These are phyloP conservation scores for Naematelia aurantialba DNA, from an alignment of 768 basidiomycete genomes.

Conservation along the genomic window DNA sequence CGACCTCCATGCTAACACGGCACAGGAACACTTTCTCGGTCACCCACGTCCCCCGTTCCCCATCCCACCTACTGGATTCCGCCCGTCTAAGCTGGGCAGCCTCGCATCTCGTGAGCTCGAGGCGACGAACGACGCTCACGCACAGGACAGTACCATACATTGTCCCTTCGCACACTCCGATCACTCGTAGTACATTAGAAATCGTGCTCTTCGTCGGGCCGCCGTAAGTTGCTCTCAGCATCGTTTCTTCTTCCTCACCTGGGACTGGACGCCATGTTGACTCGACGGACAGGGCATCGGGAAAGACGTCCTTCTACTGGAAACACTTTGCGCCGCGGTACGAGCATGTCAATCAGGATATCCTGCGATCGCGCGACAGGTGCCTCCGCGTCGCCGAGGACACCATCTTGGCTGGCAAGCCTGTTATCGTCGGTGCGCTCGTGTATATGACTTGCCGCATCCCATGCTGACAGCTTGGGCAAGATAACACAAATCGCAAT, in stretches of 20 bases:
- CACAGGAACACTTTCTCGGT: slow-evolving; percentile 78
- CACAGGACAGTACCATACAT: slow-evolving; percentile 51
- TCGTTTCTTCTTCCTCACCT: slow-evolving; percentile 4
- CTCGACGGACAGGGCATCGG: slow-evolving; percentile 53
- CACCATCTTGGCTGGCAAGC: slow-evolving; percentile 58
- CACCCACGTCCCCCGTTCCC: slow-evolving; percentile 49
- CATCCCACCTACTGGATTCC: slow-evolving; percentile 65
- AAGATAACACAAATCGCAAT: slow-evolving; percentile 92
- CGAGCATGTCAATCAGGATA: slow-evolving; percentile 82
- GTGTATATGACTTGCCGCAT: not conserved
- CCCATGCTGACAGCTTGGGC: not conserved
- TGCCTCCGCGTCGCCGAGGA: slow-evolving; percentile 66
- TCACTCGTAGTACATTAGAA: slow-evolving; percentile 50
- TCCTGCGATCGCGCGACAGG: slow-evolving; percentile 66
- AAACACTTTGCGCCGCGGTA: slow-evolving; percentile 68
- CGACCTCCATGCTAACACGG: slow-evolving; percentile 7
- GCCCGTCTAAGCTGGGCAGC: slow-evolving; percentile 55
- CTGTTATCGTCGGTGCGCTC: slow-evolving; percentile 70
- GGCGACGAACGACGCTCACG: not conserved
- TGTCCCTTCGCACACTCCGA: slow-evolving; percentile 53
- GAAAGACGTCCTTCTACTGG: slow-evolving; percentile 78
- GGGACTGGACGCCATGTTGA: not conserved
- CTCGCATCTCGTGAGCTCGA: slow-evolving; percentile 44
- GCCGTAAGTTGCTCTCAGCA: slow-evolving; percentile 54
- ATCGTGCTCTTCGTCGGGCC: slow-evolving; percentile 63